Evolutionary conservation across 2,329 filamentous ascomycete genomes (phyloP), one percentile per base, ranked within the genome.

Genomic region (Trichophyton equinum): DNA sequence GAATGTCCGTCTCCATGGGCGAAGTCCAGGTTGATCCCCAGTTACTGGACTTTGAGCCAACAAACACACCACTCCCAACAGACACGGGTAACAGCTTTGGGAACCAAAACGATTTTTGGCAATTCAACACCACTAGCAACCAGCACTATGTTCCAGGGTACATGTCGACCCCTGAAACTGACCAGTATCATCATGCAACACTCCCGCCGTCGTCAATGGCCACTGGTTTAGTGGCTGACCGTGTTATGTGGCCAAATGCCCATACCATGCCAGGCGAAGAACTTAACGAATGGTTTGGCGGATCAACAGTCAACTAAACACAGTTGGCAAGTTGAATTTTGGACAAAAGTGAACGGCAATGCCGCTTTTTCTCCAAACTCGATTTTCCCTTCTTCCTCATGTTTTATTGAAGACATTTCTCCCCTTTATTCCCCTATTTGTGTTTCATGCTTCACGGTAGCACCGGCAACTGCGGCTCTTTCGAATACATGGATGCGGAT

Each of bases 251-350:
- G 67, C 74, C 65, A 36, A 68, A 74, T 15, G 60, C 65, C 61
- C 42, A 67, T 73, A n/a, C 66, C 74, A 11, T 53, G 4, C 18
- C 72, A 57, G 72, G 71, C 46, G 73, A 74, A 18, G 75, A 79
- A 55, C 77, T 79, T 62, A 76, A 79, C 53, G 74, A 75, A 56
- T 79, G 76, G 76, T 70, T 79, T 64, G 67, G 71, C 20, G 59
- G 60, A 18, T 60, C 57, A 11, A 36, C 57, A 22, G 44, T 59
- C 7, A 36, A 36, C 57, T 59, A 27, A 44, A n/a, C 9, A n/a
- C 22, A 15, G 55, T 25, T 18, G 33, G 40, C 13, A 7, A 11
- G 11, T 18, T 25, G 18, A 18, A 7, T 11, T 1, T 6, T 27
- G 7, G 44, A 51, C 13, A 15, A 22, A 47, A 33, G 9, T 38